Conservation (phyloP, 768 basidiomycete species). For the Amanita exitialis region DNA sequence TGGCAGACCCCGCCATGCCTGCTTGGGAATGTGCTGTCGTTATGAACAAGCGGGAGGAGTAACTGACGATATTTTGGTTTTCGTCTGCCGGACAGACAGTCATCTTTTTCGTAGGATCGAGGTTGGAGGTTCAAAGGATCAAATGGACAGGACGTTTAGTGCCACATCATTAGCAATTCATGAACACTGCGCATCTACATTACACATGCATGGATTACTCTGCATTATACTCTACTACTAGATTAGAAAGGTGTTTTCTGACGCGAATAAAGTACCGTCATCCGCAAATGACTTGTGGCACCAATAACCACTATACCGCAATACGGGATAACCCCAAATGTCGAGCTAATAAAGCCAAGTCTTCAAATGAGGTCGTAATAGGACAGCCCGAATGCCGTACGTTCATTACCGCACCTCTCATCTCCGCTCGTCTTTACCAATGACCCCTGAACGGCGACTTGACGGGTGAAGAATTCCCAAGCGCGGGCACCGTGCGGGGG, state of each 20-base stretch:
- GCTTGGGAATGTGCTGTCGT: conserved; percentile 58
- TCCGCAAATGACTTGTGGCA: not conserved
- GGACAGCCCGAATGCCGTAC: not conserved
- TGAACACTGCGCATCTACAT: too few relatives aligned
- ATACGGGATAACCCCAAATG: not conserved
- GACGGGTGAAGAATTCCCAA: not conserved
- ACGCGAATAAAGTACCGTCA: not conserved
- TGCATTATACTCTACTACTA: not conserved
- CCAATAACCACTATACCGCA: not conserved
- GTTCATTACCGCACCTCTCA: not conserved
- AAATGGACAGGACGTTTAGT: not conserved
- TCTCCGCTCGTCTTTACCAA: not conserved
- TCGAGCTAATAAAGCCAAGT: not conserved
- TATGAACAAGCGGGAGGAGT: conserved; percentile 37
- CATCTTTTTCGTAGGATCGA: not conserved
- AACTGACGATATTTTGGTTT: not conserved
- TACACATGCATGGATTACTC: too few relatives aligned
- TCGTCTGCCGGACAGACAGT: not conserved
- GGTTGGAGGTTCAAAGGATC: not conserved
- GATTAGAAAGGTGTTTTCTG: not conserved
- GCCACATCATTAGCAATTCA: not conserved
- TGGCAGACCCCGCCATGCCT: conserved; percentile 32
- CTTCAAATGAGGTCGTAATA: not conserved
- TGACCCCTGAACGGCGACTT: not conserved
- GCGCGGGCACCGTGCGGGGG: not conserved